A percentile compares a stretch with the other conserved stretches of the same genome.
phyloP scores from a whole-genome alignment of 2,329 filamentous ascomycete species.

The Fusarium palustre region DNA sequence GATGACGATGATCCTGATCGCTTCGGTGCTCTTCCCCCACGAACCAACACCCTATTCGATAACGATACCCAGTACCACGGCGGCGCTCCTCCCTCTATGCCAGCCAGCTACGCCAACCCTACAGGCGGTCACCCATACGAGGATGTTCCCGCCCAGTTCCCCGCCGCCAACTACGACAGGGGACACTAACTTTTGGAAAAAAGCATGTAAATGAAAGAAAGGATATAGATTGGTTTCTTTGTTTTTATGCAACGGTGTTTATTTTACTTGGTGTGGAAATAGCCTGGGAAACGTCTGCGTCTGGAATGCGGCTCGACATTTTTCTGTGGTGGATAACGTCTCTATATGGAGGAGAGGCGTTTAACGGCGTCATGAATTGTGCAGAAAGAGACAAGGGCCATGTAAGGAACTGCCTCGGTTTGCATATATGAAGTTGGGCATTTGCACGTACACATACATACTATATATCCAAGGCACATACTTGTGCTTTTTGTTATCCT shows the following conservation, averaged over 20 bases:
- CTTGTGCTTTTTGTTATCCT: constrained; percentile 21
- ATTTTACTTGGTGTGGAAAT: constrained; percentile 36
- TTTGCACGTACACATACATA: constrained; percentile 16
- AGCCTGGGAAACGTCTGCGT: constrained; percentile 35
- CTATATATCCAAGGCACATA: constrained; percentile 11
- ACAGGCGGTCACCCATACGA: constrained; percentile 42
- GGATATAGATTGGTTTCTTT: constrained; percentile 41
- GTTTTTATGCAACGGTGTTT: constrained; percentile 36
- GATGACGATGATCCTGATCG: constrained; percentile 56
- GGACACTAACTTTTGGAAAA: constrained; percentile 51
- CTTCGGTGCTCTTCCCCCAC: constrained; percentile 54
- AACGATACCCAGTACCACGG: constrained; percentile 62
- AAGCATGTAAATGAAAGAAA: constrained; percentile 36
- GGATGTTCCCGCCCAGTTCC: constrained; percentile 65
- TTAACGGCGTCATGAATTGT: constrained; percentile 44
- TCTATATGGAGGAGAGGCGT: constrained; percentile 38
- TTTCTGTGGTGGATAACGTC: constrained; percentile 44
- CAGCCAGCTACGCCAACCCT: constrained; percentile 43
- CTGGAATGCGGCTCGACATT: constrained; percentile 33
- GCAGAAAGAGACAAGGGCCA: constrained; percentile 35
- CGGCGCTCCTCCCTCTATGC: constrained; percentile 42
- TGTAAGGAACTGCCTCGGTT: constrained; percentile 27
- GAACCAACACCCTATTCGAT: constrained; percentile 61
- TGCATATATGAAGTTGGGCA: constrained; percentile 33
- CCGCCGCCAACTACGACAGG: constrained; percentile 68